Evolutionary conservation across 352 stramenopile genomes (phyloP).

Genomic region (Phytophthora megakarya): DNA sequence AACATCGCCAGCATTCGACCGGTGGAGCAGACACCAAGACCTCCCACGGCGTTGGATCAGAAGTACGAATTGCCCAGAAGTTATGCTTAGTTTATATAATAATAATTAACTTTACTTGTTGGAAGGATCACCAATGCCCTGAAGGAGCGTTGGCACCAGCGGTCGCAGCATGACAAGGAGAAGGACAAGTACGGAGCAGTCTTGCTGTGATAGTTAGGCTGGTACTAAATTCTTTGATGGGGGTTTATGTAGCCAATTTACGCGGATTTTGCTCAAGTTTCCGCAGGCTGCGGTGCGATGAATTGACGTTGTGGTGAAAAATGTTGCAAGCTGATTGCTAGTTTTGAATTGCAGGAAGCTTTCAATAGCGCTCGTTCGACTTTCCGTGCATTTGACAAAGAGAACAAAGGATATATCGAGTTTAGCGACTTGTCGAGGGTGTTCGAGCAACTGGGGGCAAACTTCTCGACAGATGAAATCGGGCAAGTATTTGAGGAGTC

Average conservation of each 20-base stretch:
- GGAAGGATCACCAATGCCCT: slow-evolving; percentile 78
- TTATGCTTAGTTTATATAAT: not conserved
- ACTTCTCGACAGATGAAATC: slow-evolving; percentile 77
- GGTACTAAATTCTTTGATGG: not conserved
- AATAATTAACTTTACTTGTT: not conserved
- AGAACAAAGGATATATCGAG: slow-evolving; percentile 76
- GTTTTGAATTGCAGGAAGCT: slow-evolving; percentile 38
- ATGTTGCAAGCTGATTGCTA: not conserved
- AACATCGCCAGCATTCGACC: slow-evolving; percentile 56
- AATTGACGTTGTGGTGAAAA: not conserved
- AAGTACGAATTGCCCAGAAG: slow-evolving; percentile 61
- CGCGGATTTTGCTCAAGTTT: slow-evolving; percentile 80
- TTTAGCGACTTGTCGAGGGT: slow-evolving; percentile 71
- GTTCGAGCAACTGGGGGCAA: slow-evolving; percentile 78
- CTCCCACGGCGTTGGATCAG: slow-evolving; percentile 59
- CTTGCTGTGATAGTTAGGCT: too few species aligned
- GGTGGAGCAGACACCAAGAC: slow-evolving; percentile 35
- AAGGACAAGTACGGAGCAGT: slow-evolving; percentile 50
- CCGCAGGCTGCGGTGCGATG: slow-evolving; percentile 53
- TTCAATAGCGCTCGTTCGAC: slow-evolving; percentile 83
- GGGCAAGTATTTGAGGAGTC: slow-evolving; percentile 80
- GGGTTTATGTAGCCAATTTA: slow-evolving; percentile 64
- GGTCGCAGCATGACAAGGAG: slow-evolving; percentile 42
- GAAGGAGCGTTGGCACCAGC: slow-evolving; percentile 73
- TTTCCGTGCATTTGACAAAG: slow-evolving; percentile 68